Evolutionary conservation across 2,329 filamentous ascomycete genomes (phyloP), one percentile per base, ranked within the genome.

Genomic region (Mycosphaerella sp.): DNA sequence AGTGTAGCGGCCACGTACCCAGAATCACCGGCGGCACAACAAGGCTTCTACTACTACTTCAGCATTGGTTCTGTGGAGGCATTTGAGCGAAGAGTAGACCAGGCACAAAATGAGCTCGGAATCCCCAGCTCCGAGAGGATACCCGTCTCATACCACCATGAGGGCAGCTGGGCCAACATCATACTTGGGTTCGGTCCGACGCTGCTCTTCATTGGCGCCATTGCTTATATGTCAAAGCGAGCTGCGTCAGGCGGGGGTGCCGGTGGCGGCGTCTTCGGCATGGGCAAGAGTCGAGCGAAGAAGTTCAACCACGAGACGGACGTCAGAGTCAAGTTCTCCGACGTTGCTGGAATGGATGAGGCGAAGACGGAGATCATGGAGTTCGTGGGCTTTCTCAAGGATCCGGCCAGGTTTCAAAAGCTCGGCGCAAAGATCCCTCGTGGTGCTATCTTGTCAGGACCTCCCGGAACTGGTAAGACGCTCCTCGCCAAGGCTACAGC

Each of bases 321-420:
- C 51, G 81, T 98, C 74, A 95, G 95, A 73, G 90, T 94, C 70
- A 97, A 96, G 71, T 98, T 98, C 68, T 77, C 87, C 41, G 93
- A 98, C 68, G 93, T 98, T 39, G 93, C 93, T 37, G 93, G 93
- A 60, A 91, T 97, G 84, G 93, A 98, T 68, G 93, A 98, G 73
- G 93, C 93, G 51, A 98, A 98, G 78, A 77, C 84, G 50, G 93
- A 98, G 72, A 98, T 98, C 62, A 96, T 97, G 89, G 93, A 98
- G 71, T 98, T 98, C 64, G 93, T 98, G 61, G 90, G 86, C 68
- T 98, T 98, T 77, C 73, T 98, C 57, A 91, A 96, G 75, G 86
- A 93, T 64, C 93, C 93, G 0, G 87, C 89, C 63, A 84, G 87
- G 59, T 98, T 95, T 73, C 85, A 95, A 73, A 87, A 87, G 70